phyloP scores from a whole-genome alignment of 148 eudicot genomes.

The Tetragonia tetragonoides region DNA sequence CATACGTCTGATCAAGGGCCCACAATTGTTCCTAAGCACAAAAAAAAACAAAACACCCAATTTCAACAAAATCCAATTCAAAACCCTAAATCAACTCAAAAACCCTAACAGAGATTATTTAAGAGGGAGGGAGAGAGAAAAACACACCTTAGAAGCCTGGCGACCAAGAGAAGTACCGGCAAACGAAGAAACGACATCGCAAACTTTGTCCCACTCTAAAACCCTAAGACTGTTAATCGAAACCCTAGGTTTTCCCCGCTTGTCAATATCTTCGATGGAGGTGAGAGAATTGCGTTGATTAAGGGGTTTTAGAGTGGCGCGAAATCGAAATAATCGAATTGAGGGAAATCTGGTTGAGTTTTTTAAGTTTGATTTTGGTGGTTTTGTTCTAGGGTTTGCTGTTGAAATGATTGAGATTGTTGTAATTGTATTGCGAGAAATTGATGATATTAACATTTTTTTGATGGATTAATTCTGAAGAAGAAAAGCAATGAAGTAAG shows the following conservation, averaged over 20 bases:
- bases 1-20: conserved; percentile 61
- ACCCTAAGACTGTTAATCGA: conserved; percentile 62
- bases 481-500: no score
- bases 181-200: conserved; percentile 82
- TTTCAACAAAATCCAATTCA: background rate
- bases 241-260: conserved; percentile 27
- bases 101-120: background rate
- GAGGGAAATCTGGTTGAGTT: conserved; percentile 2
- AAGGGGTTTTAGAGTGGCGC: conserved; percentile 22
- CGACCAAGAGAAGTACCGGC: conserved; percentile 74
- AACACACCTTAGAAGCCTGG: conserved; percentile 57
- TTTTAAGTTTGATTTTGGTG: conserved; percentile 14
- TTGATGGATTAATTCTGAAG: no score
- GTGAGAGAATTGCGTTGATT: conserved; percentile 2
- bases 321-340: conserved; percentile 23
- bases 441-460: conserved; percentile 22
- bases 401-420: conserved; percentile 19
- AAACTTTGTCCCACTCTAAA: conserved; percentile 84
- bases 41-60: background rate
- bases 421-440: conserved; percentile 19
- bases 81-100: conserved; percentile 15
- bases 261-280: background rate
- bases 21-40: conserved; percentile 59
- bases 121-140: conserved; percentile 13
- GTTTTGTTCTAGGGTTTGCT: background rate